Evolutionary conservation across 2,329 filamentous ascomycete genomes (phyloP), one percentile per base, ranked within the genome.

Genomic region (Pseudocercospora pini-densiflorae): DNA sequence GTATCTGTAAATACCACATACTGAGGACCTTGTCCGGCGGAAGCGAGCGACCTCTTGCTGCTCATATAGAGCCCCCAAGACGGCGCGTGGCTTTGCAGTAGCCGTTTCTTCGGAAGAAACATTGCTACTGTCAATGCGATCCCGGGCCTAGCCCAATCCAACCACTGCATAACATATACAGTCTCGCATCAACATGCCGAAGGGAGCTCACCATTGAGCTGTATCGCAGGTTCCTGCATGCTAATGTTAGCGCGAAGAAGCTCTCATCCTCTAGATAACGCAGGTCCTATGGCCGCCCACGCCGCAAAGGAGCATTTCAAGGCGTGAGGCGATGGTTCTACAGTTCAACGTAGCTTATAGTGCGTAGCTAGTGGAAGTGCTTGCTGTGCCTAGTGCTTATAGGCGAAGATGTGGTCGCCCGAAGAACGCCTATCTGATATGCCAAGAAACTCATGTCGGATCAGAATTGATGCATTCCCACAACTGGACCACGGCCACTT

Each of bases 241-340:
- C 6, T 29, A 7, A n/a, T 43, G 31, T 21, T 36, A 43, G 36
- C 19, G 31, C 14, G 55, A 14, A 14, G 12, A 40, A 59, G 55
- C 19, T 36, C 31, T 31, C 55, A 43, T 53, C 49, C 23, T 58
- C 21, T 31, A 59, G 55, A 59, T 59, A 59, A 24, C 55, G 55
- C 55, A 57, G 21, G 9, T 7, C 5, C 43, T 8, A 5, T 47
- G 43, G 43, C 43, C 43, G 43, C 43, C 3, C 9, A n/a, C 43
- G 21, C 16, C n/a, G 19, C 12, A 19, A 8, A 45, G 40, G 1
- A 16, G 40, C 14, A 45, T 45, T 16, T 16, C 5, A 45, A 16
- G 12, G 29, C 29, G 29, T 31, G 40, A 45, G n/a, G 14, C 12
- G 14, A 23, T 47, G n/a, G 45, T 19, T n/a, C n/a, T 21, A 47